Base-by-base conservation (phyloP, 2,329 filamentous ascomycete genomes). In the Arthroderma sp. region DNA sequence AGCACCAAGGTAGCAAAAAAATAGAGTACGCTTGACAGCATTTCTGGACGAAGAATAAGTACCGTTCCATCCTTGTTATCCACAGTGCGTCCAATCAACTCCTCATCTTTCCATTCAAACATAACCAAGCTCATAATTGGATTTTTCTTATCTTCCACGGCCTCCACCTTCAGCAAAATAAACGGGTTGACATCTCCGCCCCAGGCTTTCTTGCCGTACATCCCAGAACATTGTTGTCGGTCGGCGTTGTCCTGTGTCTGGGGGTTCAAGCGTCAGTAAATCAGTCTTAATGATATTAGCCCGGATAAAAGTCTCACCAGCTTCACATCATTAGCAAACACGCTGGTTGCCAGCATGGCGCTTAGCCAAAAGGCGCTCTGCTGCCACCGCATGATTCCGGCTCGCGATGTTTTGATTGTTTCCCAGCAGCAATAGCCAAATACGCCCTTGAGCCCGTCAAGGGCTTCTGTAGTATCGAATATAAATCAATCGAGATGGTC, bases 201-300 rank as follows among this genome's bases (percentile, higher is more conserved):
- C 91, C 91, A 97, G 54, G 86, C 81, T 67, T 83, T 87, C 69
- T 83, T 85, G 74, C 87, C 91, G 77, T 96, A 97, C 91, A 97
- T 96, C 75, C 91, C 89, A 77, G 79, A 76, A 76, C 91, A 96
- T 81, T 86, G 82, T 75, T 95, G 87, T 67, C 83, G 79, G 67
- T 91, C 87, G 37, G 85, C 80, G 55, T 87, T 82, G 57, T 83
- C 82, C 69, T 93, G 80, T 70, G 88, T 85, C 88, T 94, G 62
- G 57, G 33, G n/a, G 7, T 37, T 28, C 25, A 54, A 44, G 43
- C n/a, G 37, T 17, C 17, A 52, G 38, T 55, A 28, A n/a, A n/a
- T n/a, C n/a, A n/a, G n/a, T n/a, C n/a, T 52, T 28, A 5, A 11
- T 37, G 5, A 52, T 33, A 44, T 25, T 15, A 23, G 41, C 4